Conservation (phyloP, 1,284 basidiomycete genomes). For the Melanopsichium pennsylvanicum region DNA sequence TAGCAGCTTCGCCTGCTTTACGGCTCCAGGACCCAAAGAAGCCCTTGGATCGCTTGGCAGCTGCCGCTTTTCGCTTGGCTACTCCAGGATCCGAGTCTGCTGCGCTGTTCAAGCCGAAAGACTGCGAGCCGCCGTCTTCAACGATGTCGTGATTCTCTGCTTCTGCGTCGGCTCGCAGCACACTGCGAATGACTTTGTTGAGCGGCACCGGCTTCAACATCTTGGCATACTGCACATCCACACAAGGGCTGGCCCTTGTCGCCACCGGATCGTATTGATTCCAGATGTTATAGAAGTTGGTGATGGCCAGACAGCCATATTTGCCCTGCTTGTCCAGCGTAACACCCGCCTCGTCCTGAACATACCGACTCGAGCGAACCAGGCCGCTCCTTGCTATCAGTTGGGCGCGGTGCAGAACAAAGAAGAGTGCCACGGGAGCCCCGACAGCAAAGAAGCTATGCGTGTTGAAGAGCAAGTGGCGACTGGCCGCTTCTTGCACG, state of each 20-base stretch:
- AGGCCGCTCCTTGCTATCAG: slow-evolving; percentile 70
- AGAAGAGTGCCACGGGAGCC: slow-evolving; percentile 70
- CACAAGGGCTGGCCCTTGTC: slow-evolving; percentile 66
- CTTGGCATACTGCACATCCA: slow-evolving; percentile 63
- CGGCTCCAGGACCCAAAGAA: slow-evolving; percentile 38
- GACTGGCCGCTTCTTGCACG: slow-evolving; percentile 11
- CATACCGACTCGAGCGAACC: slow-evolving; percentile 68
- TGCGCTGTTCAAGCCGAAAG: slow-evolving; percentile 24
- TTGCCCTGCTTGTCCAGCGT: slow-evolving; percentile 68
- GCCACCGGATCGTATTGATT: slow-evolving; percentile 70
- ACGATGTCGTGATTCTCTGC: slow-evolving; percentile 34
- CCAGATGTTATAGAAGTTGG: slow-evolving; percentile 70
- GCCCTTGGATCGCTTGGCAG: slow-evolving; percentile 21
- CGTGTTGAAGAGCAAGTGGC: slow-evolving; percentile 66
- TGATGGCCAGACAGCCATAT: slow-evolving; percentile 70
- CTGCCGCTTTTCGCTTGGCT: slow-evolving; percentile 30
- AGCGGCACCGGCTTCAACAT: slow-evolving; percentile 35
- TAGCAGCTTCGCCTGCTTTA: slow-evolving; percentile 22
- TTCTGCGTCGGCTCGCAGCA: slow-evolving; percentile 25
- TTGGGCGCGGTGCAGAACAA: slow-evolving; percentile 70
- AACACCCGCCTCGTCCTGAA: slow-evolving; percentile 63
- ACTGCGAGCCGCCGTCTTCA: slow-evolving; percentile 30
- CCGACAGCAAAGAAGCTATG: slow-evolving; percentile 70
- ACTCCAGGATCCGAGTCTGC: slow-evolving; percentile 21
- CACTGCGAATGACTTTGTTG: slow-evolving; percentile 33